phyloP scores from a whole-genome alignment of 129 eudicot species.

The Saussurea involucrata region DNA sequence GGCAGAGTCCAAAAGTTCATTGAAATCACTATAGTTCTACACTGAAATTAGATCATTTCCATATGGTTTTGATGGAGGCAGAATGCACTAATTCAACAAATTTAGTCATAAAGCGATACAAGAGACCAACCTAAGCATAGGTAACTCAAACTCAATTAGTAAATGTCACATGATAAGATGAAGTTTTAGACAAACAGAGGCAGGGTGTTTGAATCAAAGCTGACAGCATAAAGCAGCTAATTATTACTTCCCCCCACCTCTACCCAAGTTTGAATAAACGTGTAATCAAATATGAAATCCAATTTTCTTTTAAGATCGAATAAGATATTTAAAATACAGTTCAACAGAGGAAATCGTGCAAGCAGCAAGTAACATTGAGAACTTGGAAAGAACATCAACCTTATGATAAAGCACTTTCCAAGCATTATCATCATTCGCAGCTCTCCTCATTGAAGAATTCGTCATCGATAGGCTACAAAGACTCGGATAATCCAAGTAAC shows the following conservation, averaged over 20 bases:
- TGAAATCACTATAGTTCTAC: not conserved
- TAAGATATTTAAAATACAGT: not conserved
- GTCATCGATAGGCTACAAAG: slow-evolving; percentile 76
- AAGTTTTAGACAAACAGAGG: not conserved
- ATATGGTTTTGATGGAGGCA: not conserved
- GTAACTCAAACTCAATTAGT: not conserved
- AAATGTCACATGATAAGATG: not conserved
- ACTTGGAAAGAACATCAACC: slow-evolving; percentile 31
- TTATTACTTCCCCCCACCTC: too few relatives aligned
- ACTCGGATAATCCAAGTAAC: slow-evolving; percentile 78
- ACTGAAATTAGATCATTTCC: not conserved
- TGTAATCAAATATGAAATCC: not conserved
- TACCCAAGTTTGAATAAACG: not conserved
- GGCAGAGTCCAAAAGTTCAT: not conserved
- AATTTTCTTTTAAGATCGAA: not conserved
- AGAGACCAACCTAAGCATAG: not conserved
- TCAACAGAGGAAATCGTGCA: not conserved
- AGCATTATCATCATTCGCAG: slow-evolving; percentile 88
- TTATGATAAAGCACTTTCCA: slow-evolving; percentile 77
- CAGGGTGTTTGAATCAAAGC: not conserved
- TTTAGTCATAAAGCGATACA: not conserved
- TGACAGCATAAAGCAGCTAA: not conserved
- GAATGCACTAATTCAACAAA: not conserved
- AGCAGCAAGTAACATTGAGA: not conserved
- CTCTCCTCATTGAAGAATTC: slow-evolving; percentile 67